Evolutionary conservation across 2,329 filamentous ascomycete species (phyloP).

Genomic region (Leptographium wingfieldii): DNA sequence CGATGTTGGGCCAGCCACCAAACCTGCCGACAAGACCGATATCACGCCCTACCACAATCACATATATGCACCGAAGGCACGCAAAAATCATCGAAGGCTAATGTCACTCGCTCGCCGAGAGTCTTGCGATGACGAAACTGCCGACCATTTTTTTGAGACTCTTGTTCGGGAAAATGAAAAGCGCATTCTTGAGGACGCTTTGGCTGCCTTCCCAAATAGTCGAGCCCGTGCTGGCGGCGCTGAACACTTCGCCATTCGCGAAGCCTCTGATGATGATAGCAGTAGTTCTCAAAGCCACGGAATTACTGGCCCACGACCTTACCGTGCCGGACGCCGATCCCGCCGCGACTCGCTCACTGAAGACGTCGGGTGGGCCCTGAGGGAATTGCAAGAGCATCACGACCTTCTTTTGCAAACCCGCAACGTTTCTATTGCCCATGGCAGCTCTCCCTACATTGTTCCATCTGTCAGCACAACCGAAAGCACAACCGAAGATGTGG

Average conservation of each 20-base stretch:
- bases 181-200: constrained; percentile 58
- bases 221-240: constrained; percentile 56
- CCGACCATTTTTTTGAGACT: constrained; percentile 64
- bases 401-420: constrained; percentile 44
- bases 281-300: constrained; percentile 12
- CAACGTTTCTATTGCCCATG: background rate
- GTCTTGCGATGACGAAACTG: constrained; percentile 62
- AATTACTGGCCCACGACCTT: background rate
- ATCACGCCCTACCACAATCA: constrained; percentile 52
- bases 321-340: constrained; percentile 12
- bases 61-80: constrained; percentile 39
- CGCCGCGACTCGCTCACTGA: constrained; percentile 51
- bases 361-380: constrained; percentile 58
- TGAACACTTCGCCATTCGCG: constrained; percentile 56
- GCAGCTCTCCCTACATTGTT: constrained; percentile 1
- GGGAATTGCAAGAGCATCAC: constrained; percentile 69
- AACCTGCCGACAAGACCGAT: constrained; percentile 58
- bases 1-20: constrained; percentile 49
- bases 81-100: constrained; percentile 26
- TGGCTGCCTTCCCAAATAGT: constrained; percentile 66
- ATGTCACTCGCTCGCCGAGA: constrained; percentile 43
- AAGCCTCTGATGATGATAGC: constrained; percentile 45
- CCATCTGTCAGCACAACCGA: background rate
- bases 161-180: constrained; percentile 70
- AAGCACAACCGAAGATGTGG: background rate